Percentiles rank a stretch among this genome's conserved stretches.
These are phyloP conservation scores for Arthrobotrys musiformis DNA, from an alignment of 2,329 filamentous ascomycete genomes.

Conservation along the genomic window DNA sequence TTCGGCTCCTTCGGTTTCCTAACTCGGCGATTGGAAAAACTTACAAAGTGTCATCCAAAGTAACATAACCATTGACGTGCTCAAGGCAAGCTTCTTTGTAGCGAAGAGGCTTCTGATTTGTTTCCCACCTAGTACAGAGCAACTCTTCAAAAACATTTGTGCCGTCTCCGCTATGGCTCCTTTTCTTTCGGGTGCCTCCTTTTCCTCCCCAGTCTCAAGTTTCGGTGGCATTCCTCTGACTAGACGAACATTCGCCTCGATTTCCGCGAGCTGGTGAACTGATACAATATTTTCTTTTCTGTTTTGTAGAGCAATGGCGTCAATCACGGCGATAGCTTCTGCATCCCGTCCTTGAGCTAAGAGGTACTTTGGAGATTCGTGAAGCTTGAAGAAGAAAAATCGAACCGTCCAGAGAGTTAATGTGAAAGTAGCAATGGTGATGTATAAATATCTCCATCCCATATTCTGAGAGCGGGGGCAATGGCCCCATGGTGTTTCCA, in stretches of 20 bases:
- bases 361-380: slow-evolving; percentile 66
- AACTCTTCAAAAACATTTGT: slow-evolving; percentile 38
- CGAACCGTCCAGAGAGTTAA: slow-evolving; percentile 65
- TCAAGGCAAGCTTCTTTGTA: slow-evolving; percentile 73
- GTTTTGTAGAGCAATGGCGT: slow-evolving; percentile 64
- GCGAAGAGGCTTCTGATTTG: slow-evolving; percentile 76
- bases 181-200: slow-evolving; percentile 19
- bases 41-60: slow-evolving; percentile 70
- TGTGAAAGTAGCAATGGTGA: slow-evolving; percentile 65
- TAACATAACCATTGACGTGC: slow-evolving; percentile 74
- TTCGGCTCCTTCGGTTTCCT: no score
- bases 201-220: slow-evolving; percentile 70
- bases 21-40: not conserved
- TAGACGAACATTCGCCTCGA: slow-evolving; percentile 59
- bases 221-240: slow-evolving; percentile 68
- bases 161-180: slow-evolving; percentile 13
- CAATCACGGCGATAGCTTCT: slow-evolving; percentile 66
- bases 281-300: slow-evolving; percentile 48
- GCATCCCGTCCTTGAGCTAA: slow-evolving; percentile 65
- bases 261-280: slow-evolving; percentile 41
- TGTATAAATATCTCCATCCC: slow-evolving; percentile 67
- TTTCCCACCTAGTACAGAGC: slow-evolving; percentile 33
- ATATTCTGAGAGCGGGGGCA: slow-evolving; percentile 64
- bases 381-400: slow-evolving; percentile 65
- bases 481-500: slow-evolving; percentile 61